Percentiles rank a stretch among this genome's conserved stretches.
These are phyloP conservation scores for Candida dubliniensis DNA, from an alignment of 1,139 yeast genomes.

Conservation along the genomic window DNA sequence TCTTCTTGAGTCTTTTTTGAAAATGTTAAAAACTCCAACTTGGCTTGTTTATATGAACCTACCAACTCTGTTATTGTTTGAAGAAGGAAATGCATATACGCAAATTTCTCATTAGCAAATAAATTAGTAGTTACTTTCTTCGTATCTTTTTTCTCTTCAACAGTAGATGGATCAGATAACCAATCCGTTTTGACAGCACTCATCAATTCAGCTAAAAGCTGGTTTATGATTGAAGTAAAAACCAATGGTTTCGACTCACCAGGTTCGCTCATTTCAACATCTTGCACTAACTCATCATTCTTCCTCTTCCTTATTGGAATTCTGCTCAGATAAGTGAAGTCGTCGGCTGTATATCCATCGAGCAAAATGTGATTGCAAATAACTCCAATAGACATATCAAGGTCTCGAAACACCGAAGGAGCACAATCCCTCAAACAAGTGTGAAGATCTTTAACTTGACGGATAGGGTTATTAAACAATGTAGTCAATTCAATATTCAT, in stretches of 20 bases:
- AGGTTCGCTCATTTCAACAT: conserved; percentile 32
- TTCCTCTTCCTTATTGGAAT: conserved; percentile 20
- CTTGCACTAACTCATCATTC: conserved; percentile 20
- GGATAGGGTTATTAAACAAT: conserved; percentile 25
- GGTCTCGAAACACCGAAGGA: conserved; percentile 59
- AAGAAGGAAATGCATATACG: conserved; percentile 66
- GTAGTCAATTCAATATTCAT: conserved; percentile 51
- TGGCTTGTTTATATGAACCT: conserved; percentile 77
- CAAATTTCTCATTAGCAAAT: conserved; percentile 49
- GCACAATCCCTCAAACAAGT: conserved; percentile 55
- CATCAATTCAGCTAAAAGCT: conserved; percentile 65
- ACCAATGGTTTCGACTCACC: conserved; percentile 16
- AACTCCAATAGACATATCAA: conserved; percentile 54
- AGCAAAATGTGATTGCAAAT: conserved; percentile 51
- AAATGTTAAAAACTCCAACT: conserved; percentile 77
- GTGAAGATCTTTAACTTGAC: conserved; percentile 46
- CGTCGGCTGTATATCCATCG: conserved; percentile 43
- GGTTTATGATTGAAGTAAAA: conserved; percentile 61
- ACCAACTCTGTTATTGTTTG: conserved; percentile 70
- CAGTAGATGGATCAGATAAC: conserved; percentile 33
- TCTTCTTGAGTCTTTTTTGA: conserved; percentile 47
- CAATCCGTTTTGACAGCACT: conserved; percentile 53
- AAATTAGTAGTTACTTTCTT: conserved; percentile 27
- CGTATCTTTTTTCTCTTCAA: conserved; percentile 16
- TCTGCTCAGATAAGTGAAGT: conserved; percentile 17